Evolutionary conservation across 1,284 basidiomycete species (phyloP).

Genomic region (Ustilago sp.): DNA sequence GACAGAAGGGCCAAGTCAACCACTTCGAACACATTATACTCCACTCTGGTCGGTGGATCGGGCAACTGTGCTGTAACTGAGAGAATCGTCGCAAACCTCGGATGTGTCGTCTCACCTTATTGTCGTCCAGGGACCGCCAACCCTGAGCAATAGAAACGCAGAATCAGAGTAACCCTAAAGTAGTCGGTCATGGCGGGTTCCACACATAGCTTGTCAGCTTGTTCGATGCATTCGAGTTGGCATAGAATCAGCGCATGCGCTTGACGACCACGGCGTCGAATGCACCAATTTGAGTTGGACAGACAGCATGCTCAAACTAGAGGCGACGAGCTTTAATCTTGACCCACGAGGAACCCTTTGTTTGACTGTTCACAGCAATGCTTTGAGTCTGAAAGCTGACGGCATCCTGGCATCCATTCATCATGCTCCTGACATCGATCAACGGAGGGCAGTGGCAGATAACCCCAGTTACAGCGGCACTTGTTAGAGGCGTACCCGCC

Average conservation of each 20-base stretch:
- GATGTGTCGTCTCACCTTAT: background rate
- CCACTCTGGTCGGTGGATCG: background rate
- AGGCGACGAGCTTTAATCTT: background rate
- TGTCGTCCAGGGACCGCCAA: background rate
- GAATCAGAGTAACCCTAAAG: background rate
- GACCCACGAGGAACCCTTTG: background rate
- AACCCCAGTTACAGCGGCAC: background rate
- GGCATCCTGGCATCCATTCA: background rate
- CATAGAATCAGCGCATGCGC: background rate
- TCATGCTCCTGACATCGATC: background rate
- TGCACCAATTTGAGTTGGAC: background rate
- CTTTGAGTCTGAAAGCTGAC: background rate
- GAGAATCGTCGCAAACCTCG: constrained; percentile 4
- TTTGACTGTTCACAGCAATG: background rate
- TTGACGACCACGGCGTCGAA: background rate
- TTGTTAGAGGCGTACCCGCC: background rate
- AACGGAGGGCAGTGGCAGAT: background rate
- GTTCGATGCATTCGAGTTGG: background rate
- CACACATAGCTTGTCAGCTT: background rate
- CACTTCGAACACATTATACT: background rate
- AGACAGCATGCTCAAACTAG: background rate
- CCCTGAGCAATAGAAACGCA: background rate
- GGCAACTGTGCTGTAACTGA: constrained; percentile 1
- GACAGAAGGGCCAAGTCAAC: background rate
- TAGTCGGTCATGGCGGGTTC: background rate